Evolutionary conservation across 2,329 filamentous ascomycete species (phyloP), one percentile per base, ranked within the genome.

Genomic region (Capronia coronata): DNA sequence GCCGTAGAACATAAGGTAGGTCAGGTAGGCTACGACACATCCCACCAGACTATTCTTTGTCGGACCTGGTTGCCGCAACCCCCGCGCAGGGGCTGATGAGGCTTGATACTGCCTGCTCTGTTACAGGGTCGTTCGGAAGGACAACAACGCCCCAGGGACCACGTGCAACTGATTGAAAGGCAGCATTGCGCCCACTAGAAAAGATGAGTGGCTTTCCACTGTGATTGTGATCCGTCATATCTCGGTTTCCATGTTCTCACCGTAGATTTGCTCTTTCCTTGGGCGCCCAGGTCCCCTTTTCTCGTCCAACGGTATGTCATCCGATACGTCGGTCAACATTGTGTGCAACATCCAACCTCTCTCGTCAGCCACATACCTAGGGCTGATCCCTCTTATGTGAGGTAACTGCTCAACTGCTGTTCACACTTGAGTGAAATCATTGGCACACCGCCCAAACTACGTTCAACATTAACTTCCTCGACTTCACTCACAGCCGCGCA

Each of bases 241-340:
- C n/a, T 23, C 16, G n/a, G 37, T 19, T 23, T 23, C 37, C 22
- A 43, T 32, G 27, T 25, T 27, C 23, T 27, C 5, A 5, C 43
- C n/a, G n/a, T n/a, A n/a, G n/a, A n/a, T n/a, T n/a, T n/a, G 25
- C 32, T 30, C 46, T 27, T 25, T 30, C 38, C 27, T 21, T 43
- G 27, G 46, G 16, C 46, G 23, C 23, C 13, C 9, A 25, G 22
- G 41, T 41, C n/a, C n/a, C n/a, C n/a, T n/a, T 29, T 43, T 18
- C 32, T 49, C 39, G 37, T 39, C 23, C 30, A 21, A 30, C 46
- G 54, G 51, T 46, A 51, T 39, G 32, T 47, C 50, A 51, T 46
- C 54, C 54, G 50, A 54, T 54, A 49, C 51, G 51, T 48, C 32
- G 40, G 22, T 39, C 35, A 43, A 25, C 6, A 5, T 37, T 16